Base-by-base conservation (phyloP, 495 filamentous ascomycete genomes). In the Mytilinidion resinicola region DNA sequence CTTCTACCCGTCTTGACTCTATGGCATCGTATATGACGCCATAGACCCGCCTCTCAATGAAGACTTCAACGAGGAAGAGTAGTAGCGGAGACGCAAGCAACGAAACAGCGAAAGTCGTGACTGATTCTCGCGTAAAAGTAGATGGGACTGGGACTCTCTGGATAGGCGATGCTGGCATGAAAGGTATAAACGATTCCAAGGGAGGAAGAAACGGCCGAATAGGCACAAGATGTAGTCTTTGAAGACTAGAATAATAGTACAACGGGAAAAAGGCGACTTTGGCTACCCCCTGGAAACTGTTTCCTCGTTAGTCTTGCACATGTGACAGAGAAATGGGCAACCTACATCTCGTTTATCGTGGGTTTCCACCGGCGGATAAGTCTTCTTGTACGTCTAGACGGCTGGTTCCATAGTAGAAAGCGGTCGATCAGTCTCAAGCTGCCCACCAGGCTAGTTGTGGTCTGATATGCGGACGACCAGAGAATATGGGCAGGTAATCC, bases 191-290 rank as follows among this genome's bases (percentile, higher is more conserved):
- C 11, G 62, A 34, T 43, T 30, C 54, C 30, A 42, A 53, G 9
- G 49, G 46, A 11, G 62, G 62, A 10, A 58, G 48, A 14, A 56
- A 30, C 9, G 59, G 62, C 20, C 42, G 35, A 19, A 58, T 37
- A 1, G 62, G 59, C 11, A 61, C 7, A 9, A 65, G 51, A 11
- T 55, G 57, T 33, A 65, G 58, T 25, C 62, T 49, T 49, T 65
- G 62, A 17, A 65, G 44, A 30, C 12, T 51, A 10, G 44, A n/a
- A 53, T 65, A 58, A 55, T 65, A 61, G 6, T 39, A 50, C 4
- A 65, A 49, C 3, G 62, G 62, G 39, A 55, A 65, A 21, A 61
- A 55, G 12, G 36, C 25, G 12, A 61, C 17, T 35, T 61, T 58
- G 10, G 61, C 39, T 7, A 36, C 15, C 50, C 59, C 10, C 12